Percentiles rank a stretch among this genome's conserved stretches.
Conservation (phyloP, 1,284 basidiomycete species). For the Melanopsichium pennsylvanicum region DNA sequence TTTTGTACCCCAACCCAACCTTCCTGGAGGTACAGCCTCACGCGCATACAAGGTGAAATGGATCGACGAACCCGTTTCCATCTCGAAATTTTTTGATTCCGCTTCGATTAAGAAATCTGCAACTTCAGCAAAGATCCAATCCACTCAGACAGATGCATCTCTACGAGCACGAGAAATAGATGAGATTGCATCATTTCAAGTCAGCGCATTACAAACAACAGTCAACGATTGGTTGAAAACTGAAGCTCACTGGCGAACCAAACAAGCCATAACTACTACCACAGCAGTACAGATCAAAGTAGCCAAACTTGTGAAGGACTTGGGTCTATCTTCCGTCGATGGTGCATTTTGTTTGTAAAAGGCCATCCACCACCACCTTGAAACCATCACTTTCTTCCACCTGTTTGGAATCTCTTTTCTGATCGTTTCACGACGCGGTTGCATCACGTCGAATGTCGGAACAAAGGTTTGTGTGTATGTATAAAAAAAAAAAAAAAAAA, state of each 20-base stretch:
- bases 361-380: too few relatives aligned
- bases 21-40: slow-evolving; percentile 6
- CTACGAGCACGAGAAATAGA: background rate
- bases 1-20: slow-evolving; percentile 6
- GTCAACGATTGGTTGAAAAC: slow-evolving; percentile 28
- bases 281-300: slow-evolving; percentile 11
- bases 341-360: slow-evolving; percentile 11
- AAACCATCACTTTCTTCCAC: background rate
- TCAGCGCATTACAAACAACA: slow-evolving; percentile 8
- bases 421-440: too few relatives aligned
- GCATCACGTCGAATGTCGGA: too few relatives aligned
- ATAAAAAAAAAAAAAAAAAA: too few relatives aligned
- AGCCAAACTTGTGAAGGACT: slow-evolving; percentile 21
- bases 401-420: too few relatives aligned
- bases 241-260: slow-evolving; percentile 12
- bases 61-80: slow-evolving; percentile 49
- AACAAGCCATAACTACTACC: background rate
- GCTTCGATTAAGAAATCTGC: slow-evolving; percentile 2
- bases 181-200: background rate
- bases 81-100: slow-evolving; percentile 46
- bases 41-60: slow-evolving; percentile 46
- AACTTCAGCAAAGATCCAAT: too few relatives aligned
- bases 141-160: too few relatives aligned
- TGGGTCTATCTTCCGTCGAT: slow-evolving; percentile 5
- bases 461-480: too few relatives aligned